Evolutionary conservation across 768 basidiomycete species (phyloP).

Genomic region (Hypsizygus marmoreus): DNA sequence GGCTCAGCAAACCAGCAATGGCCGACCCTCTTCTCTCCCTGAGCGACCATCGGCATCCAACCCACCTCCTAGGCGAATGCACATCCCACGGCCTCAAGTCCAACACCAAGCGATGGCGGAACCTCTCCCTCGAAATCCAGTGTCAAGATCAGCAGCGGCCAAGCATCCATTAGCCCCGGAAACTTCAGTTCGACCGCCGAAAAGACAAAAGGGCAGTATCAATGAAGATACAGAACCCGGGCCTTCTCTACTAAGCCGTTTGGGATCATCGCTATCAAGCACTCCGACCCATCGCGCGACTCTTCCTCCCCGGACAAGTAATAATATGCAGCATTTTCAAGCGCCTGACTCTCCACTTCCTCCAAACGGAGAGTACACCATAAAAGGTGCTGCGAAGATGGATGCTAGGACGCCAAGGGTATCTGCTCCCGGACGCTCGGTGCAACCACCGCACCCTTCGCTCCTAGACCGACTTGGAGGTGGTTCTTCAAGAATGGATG

Average conservation of each 20-base stretch:
- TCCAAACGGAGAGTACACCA: slow-evolving; percentile 49
- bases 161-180: slow-evolving; percentile 25
- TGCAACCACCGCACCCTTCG: slow-evolving; percentile 22
- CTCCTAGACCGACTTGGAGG: slow-evolving; percentile 39
- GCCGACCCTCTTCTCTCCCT: neutral
- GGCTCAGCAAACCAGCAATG: neutral
- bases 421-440: slow-evolving; percentile 1
- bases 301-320: neutral
- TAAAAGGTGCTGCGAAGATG: slow-evolving; percentile 51
- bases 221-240: slow-evolving; percentile 15
- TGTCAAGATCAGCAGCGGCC: slow-evolving; percentile 4
- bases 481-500: slow-evolving; percentile 12
- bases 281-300: slow-evolving; percentile 3
- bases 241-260: slow-evolving; percentile 48
- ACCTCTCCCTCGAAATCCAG: neutral
- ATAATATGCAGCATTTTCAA: slow-evolving; percentile 5
- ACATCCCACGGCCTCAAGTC: neutral
- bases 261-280: slow-evolving; percentile 24
- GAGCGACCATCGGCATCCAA: neutral
- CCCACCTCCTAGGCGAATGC: slow-evolving; percentile 2
- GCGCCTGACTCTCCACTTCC: slow-evolving; percentile 1
- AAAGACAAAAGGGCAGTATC: slow-evolving; percentile 31
- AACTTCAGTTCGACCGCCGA: slow-evolving; percentile 31
- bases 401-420: slow-evolving; percentile 6
- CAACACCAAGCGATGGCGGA: neutral